These are phyloP conservation scores for Kwoniella sp. DNA, from an alignment of 768 basidiomycete species.

Conservation along the genomic window DNA sequence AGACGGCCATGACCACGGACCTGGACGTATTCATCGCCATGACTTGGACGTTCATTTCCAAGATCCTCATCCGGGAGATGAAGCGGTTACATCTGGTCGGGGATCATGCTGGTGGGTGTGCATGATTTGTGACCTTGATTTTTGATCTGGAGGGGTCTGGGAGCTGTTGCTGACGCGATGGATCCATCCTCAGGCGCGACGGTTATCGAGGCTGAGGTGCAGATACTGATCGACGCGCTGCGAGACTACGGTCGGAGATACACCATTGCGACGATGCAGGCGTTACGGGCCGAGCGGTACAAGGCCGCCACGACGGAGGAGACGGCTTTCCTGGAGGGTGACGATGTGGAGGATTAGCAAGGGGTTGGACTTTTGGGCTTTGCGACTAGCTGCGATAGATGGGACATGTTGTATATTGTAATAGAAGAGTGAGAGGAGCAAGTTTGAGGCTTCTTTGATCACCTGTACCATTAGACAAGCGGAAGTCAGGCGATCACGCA, in stretches of 20 bases:
- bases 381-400: no score
- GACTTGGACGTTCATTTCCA: constrained; percentile 39
- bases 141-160: not conserved
- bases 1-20: constrained; percentile 17
- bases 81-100: constrained; percentile 34
- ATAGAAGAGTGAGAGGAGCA: no score
- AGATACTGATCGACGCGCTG: constrained; percentile 24
- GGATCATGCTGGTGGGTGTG: constrained; percentile 22
- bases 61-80: constrained; percentile 39
- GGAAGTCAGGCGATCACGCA: no score
- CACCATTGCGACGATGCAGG: constrained; percentile 30
- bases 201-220: constrained; percentile 28
- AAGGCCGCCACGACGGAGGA: constrained; percentile 18
- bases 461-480: no score
- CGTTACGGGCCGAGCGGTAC: constrained; percentile 27
- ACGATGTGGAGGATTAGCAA: no score
- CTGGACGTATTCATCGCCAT: constrained; percentile 42
- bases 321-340: constrained; percentile 16
- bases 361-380: no score
- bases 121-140: not conserved
- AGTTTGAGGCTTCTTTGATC: no score
- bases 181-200: constrained; percentile 14
- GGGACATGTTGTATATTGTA: no score
- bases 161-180: not conserved
- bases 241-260: constrained; percentile 22